Percentiles rank a stretch among this genome's conserved stretches.
These are phyloP conservation scores for Pelargonium myrrhifolium DNA, from an alignment of 441 rosid genomes.

Conservation along the genomic window DNA sequence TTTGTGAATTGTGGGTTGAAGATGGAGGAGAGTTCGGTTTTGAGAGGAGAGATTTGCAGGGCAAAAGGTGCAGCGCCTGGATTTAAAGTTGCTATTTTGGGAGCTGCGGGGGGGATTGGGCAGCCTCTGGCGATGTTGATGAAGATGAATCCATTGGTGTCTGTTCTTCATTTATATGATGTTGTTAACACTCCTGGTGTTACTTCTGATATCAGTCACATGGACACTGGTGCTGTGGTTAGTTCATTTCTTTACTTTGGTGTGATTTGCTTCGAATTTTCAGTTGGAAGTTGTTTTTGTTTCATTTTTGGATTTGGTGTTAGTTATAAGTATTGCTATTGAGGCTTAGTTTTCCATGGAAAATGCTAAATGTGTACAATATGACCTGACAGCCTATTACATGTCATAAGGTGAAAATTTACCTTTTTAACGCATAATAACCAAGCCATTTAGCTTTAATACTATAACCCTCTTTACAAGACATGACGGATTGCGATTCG, in stretches of 20 bases:
- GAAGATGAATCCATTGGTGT: slow-evolving; percentile 90
- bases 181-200: slow-evolving; percentile 89
- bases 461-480: too few species aligned
- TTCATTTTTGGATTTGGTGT: too few species aligned
- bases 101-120: slow-evolving; percentile 94
- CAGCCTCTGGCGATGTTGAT: slow-evolving; percentile 77
- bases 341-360: too few species aligned
- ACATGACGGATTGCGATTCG: too few species aligned
- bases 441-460: too few species aligned
- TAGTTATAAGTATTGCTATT: too few species aligned
- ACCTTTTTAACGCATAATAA: too few species aligned
- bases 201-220: slow-evolving; percentile 85
- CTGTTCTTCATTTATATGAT: slow-evolving; percentile 89
- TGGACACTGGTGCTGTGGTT: slow-evolving; percentile 96
- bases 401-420: too few species aligned
- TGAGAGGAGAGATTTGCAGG: slow-evolving; percentile 44
- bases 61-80: slow-evolving; percentile 66
- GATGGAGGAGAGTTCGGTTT: slow-evolving; percentile 40
- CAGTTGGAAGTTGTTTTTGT: background rate
- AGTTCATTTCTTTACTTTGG: background rate
- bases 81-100: slow-evolving; percentile 81
- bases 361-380: too few species aligned
- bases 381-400: too few species aligned
- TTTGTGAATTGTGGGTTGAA: slow-evolving; percentile 9
- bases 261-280: too few species aligned